Base-by-base conservation (phyloP, 2,329 filamentous ascomycete genomes). In the Zymoseptoria tritici region DNA sequence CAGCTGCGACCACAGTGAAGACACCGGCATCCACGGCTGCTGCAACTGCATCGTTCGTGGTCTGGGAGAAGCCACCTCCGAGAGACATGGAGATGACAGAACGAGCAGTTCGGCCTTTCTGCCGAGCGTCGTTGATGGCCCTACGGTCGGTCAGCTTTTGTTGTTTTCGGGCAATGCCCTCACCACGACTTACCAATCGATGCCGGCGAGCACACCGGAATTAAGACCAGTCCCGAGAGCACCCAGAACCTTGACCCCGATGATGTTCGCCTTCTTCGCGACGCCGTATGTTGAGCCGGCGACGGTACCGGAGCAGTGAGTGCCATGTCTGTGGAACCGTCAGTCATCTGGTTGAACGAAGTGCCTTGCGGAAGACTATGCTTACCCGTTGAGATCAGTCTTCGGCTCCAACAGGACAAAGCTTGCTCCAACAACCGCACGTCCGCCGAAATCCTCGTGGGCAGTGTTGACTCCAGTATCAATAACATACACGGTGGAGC, bases 291-390 rank as follows among this genome's bases (percentile, higher is more conserved):
- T 85, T 57, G 75, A 76, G 46, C 83, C 83, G 19, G 76, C 85
- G 52, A 85, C 81, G 63, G 93, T 97, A 68, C 93, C 93, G 65
- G 93, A 96, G 85, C 93, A 97, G 74, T 86, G 85, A 58, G 78
- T 83, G 51, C 84, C 85, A 72, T 87, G 85, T 9, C 84, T 84
- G 67, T 85, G 82, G 2, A 29, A 62, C 80, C 77, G 62, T 77
- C 75, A 29, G 70, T 71, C 26, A 29, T 29, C 26, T 29, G 26
- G 26, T 8, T 9, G 8, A 29, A 29, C 26, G 26, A 29, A 29
- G 8, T 29, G 26, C 26, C 26, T 29, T 29, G 26, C 26, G 26
- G 26, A 9, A 29, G 26, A 29, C 26, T 29, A 29, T 29, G 8
- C 26, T 29, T 29, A 29, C 11, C 85, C 85, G 67, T 85, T 83